Evolutionary conservation across 2,329 filamentous ascomycete species (phyloP).

Genomic region (Penicillium verrucosum): DNA sequence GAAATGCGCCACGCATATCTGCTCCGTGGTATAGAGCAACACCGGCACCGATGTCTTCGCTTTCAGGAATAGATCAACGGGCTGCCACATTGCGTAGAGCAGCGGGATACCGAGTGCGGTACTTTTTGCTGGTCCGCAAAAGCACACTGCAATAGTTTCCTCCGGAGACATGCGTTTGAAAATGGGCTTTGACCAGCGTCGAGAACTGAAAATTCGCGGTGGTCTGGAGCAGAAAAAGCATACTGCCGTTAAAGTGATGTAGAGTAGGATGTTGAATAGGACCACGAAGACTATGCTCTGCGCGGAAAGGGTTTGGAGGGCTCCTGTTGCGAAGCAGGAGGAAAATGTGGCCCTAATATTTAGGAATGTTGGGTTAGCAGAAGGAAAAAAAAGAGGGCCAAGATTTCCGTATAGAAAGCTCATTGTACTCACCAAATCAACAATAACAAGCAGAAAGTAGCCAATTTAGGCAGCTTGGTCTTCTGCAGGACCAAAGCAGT

Average conservation of each 20-base stretch:
- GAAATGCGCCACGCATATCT: constrained; percentile 40
- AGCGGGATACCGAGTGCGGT: constrained; percentile 68
- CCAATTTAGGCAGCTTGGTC: constrained; percentile 51
- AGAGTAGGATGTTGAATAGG: constrained; percentile 65
- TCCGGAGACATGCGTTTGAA: constrained; percentile 49
- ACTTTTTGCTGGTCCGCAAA: constrained; percentile 71
- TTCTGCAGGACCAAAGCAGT: constrained; percentile 46
- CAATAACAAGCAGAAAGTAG: constrained; percentile 46
- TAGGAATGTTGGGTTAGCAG: constrained; percentile 43
- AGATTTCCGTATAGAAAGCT: background rate
- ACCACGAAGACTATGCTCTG: constrained; percentile 64
- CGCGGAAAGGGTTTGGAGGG: constrained; percentile 56
- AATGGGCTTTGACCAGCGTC: constrained; percentile 20
- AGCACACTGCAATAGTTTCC: constrained; percentile 68
- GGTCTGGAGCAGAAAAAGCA: constrained; percentile 50
- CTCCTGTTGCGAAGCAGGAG: constrained; percentile 58
- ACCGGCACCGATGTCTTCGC: constrained; percentile 40
- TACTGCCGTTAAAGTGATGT: constrained; percentile 60
- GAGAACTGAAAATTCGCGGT: constrained; percentile 23
- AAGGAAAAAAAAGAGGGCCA: background rate
- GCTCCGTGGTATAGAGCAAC: constrained; percentile 40
- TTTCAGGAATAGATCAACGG: constrained; percentile 33
- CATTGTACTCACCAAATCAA: constrained; percentile 51
- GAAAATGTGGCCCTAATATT: constrained; percentile 44
- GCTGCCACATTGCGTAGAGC: constrained; percentile 60